phyloP scores from a whole-genome alignment of 2,329 filamentous ascomycete genomes.

The Sclerotinia nivalis region DNA sequence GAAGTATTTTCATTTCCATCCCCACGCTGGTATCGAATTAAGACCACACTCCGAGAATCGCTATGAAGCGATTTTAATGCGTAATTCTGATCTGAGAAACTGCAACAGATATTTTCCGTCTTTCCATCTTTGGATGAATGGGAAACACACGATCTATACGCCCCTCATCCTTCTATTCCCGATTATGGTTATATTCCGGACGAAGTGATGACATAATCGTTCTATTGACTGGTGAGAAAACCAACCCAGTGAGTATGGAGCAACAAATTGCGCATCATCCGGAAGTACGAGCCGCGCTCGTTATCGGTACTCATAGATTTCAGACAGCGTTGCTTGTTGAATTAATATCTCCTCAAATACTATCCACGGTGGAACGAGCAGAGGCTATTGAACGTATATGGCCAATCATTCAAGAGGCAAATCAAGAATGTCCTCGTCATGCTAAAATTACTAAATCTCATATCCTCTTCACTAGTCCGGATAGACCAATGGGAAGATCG shows the following conservation, averaged over 20 bases:
- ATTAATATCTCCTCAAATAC: background rate
- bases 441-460: constrained; percentile 35
- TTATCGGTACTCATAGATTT: constrained; percentile 42
- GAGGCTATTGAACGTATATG: constrained; percentile 29
- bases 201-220: constrained; percentile 47
- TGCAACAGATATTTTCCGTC: constrained; percentile 40
- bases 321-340: constrained; percentile 44
- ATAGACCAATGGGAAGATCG: constrained; percentile 41
- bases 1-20: constrained; percentile 4
- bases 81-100: constrained; percentile 5
- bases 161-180: constrained; percentile 41
- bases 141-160: constrained; percentile 44
- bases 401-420: constrained; percentile 40
- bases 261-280: constrained; percentile 41
- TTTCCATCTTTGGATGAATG: constrained; percentile 43
- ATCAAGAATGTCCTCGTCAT: constrained; percentile 36
- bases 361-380: background rate
- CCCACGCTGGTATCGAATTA: background rate
- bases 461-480: constrained; percentile 38
- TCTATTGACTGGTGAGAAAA: constrained; percentile 47
- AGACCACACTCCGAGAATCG: background rate
- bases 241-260: constrained; percentile 45
- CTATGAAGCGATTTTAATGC: constrained; percentile 36
- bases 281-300: constrained; percentile 38
- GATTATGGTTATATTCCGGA: constrained; percentile 43